phyloP scores from a whole-genome alignment of 2,329 filamentous ascomycete species.

The Xylaria sp. region DNA sequence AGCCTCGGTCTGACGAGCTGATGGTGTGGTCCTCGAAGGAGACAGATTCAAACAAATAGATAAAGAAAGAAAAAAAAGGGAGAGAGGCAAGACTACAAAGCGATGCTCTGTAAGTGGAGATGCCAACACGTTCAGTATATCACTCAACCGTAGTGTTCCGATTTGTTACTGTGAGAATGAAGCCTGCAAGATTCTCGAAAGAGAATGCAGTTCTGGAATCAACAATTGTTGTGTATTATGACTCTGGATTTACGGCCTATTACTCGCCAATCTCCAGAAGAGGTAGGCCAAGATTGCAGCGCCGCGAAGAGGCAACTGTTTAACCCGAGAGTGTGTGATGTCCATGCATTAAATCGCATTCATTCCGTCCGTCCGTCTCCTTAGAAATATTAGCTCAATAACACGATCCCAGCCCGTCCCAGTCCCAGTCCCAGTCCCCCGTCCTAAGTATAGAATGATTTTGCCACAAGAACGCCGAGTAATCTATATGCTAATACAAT shows the following conservation, averaged over 20 bases:
- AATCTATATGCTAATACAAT: conserved; percentile 2
- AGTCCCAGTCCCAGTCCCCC: neutral
- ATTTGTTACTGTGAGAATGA: neutral
- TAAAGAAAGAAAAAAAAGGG: neutral
- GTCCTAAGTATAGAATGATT: conserved; percentile 11
- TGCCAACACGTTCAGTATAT: neutral
- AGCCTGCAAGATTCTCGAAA: neutral
- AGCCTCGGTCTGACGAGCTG: neutral
- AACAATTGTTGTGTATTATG: neutral
- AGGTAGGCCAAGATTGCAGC: conserved; percentile 10
- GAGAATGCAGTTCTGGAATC: neutral
- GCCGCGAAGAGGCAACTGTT: neutral
- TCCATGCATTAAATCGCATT: conserved; percentile 9
- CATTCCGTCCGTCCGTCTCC: neutral
- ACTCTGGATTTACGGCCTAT: neutral
- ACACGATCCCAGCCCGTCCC: conserved; percentile 4
- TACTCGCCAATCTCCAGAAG: neutral
- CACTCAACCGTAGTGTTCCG: neutral
- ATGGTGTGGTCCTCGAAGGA: neutral
- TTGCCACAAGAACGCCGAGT: conserved; percentile 11
- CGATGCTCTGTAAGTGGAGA: no score
- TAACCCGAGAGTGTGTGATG: conserved; percentile 1
- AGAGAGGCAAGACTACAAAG: neutral
- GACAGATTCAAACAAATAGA: no score
- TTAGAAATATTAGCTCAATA: neutral